phyloP scores from a whole-genome alignment of 306 rosid species.

The Crotalaria pallida region DNA sequence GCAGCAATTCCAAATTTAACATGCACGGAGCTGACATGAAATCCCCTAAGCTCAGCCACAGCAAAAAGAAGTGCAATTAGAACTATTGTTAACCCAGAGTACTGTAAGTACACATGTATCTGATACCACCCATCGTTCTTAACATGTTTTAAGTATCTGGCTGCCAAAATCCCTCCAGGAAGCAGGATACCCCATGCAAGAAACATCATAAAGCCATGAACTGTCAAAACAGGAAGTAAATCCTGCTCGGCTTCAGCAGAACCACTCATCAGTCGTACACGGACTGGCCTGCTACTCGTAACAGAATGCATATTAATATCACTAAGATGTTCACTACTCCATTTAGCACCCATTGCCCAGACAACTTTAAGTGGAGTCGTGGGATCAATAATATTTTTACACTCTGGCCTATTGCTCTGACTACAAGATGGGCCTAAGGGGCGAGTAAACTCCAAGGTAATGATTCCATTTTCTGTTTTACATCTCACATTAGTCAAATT shows the following conservation, averaged over 20 bases:
- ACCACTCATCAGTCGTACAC: conserved; percentile 56
- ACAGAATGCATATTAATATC: conserved; percentile 61
- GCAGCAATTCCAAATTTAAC: conserved; percentile 58
- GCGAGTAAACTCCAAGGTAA: conserved; percentile 62
- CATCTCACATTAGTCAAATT: conserved; percentile 57
- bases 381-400: conserved; percentile 55
- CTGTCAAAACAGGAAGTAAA: conserved; percentile 59
- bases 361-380: conserved; percentile 60
- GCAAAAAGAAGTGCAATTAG: conserved; percentile 65
- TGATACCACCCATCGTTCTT: conserved; percentile 67
- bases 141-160: conserved; percentile 60
- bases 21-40: conserved; percentile 50
- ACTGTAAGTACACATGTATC: conserved; percentile 68
- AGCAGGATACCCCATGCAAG: conserved; percentile 70
- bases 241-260: conserved; percentile 78
- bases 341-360: conserved; percentile 76
- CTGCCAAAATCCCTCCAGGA: conserved; percentile 60
- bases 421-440: conserved; percentile 49
- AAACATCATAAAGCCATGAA: conserved; percentile 78
- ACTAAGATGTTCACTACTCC: conserved; percentile 39
- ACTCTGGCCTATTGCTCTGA: conserved; percentile 35
- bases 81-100: conserved; percentile 57
- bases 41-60: conserved; percentile 63
- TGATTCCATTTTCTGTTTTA: conserved; percentile 58
- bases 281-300: conserved; percentile 49